phyloP scores from a whole-genome alignment of 768 basidiomycete genomes.

The Auricularia auricula-judae region DNA sequence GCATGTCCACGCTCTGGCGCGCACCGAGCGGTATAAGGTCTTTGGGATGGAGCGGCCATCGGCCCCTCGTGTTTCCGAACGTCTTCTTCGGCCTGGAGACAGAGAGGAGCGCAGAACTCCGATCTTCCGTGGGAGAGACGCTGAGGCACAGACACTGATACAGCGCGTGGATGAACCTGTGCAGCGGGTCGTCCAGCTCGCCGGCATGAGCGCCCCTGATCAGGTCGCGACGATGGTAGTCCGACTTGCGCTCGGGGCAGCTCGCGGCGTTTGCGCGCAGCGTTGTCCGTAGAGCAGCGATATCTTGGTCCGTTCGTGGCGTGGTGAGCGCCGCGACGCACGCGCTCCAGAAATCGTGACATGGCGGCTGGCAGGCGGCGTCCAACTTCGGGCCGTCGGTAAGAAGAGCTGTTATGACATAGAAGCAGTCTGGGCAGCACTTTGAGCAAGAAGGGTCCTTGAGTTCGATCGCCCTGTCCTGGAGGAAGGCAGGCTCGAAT shows the following conservation, averaged over 20 bases:
- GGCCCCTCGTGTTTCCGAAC: neutral
- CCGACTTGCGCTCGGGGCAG: neutral
- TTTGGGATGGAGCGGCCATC: neutral
- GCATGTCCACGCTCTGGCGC: neutral
- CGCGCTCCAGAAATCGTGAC: neutral
- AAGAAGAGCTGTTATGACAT: too few species aligned
- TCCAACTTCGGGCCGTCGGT: too few species aligned
- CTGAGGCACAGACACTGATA: too few species aligned
- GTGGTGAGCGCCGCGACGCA: neutral
- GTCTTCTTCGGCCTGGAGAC: neutral
- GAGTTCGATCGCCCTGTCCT: too few species aligned
- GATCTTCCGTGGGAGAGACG: too few species aligned
- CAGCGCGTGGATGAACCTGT: too few species aligned
- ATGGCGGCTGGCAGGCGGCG: neutral
- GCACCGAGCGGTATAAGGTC: neutral
- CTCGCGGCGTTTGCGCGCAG: neutral
- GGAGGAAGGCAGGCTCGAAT: too few species aligned
- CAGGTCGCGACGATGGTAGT: neutral
- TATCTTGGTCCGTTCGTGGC: neutral
- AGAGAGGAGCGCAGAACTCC: too few species aligned
- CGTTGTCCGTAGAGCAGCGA: neutral
- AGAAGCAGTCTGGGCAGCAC: too few species aligned
- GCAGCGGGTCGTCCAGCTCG: too few species aligned
- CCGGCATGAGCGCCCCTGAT: neutral
- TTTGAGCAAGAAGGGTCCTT: too few species aligned